Evolutionary conservation across 305 asterid species (phyloP), one percentile per base, ranked within the genome.

Genomic region (Fraxinus dipetala): DNA sequence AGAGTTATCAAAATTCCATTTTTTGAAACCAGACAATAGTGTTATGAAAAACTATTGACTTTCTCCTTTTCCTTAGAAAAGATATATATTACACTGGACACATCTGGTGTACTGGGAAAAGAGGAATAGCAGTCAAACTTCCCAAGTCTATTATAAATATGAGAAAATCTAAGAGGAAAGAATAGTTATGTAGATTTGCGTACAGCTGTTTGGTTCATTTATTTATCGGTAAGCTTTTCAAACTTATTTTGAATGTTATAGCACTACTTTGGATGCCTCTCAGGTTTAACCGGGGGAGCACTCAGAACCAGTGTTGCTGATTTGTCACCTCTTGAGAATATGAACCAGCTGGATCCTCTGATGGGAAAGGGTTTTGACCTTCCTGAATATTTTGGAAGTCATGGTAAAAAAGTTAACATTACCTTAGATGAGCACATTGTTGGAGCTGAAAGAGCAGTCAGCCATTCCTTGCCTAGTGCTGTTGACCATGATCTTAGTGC

Each of bases 391-490:
- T 89, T 87, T 85, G 84, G 85, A 83, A 83, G 73, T 69, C 91
- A 78, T 85, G 92, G 89, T 83, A 89, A 83, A 82, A 87, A 90
- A 80, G 87, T 76, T 80, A 88, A 89, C 85, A 72, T 32, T 74
- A 77, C 84, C 13, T 72, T 87, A 28, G 92, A 92, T 77, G 87
- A 87, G 81, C 91, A 87, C 78, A 32, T 83, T 54, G 79, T 88
- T 79, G 90, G 90, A 83, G 85, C 90, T 16, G 91, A 89, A 80
- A 87, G 90, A 86, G 87, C 87, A 69, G 90, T 86, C 74, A 87
- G 90, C 38, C 91, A 82, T 78, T 91, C 96, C 84, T 90, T 91
- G 89, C 94, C 91, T 6, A 85, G 86, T 59, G 88, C 88, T 79
- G 87, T 87, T 83, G 91, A 86, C 80, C 89, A 87, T 79, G 91